Evolutionary conservation across 257 asterid genomes (phyloP).

Genomic region (Handroanthus guayacan): DNA sequence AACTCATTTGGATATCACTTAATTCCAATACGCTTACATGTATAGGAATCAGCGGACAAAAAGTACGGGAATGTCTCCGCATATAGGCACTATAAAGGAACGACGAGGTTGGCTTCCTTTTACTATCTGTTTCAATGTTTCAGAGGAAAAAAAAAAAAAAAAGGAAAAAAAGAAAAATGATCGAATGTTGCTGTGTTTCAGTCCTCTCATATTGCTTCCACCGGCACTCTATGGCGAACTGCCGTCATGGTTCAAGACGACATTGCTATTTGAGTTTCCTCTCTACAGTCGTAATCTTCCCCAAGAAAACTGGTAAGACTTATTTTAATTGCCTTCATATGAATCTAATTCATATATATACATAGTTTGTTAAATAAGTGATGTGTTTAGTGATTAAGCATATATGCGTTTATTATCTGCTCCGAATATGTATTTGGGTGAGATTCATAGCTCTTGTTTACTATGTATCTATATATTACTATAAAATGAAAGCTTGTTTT

Average conservation of each 20-base stretch:
- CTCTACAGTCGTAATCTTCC: constrained; percentile 80
- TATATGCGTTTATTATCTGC: neutral
- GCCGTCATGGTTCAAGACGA: constrained; percentile 76
- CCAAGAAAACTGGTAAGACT: constrained; percentile 71
- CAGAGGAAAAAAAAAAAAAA: neutral
- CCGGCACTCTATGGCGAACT: constrained; percentile 72
- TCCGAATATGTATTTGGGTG: neutral
- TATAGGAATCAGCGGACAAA: constrained; percentile 84
- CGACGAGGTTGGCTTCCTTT: constrained; percentile 69
- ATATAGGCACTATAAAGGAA: constrained; percentile 73
- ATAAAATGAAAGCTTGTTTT: no score
- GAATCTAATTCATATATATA: neutral
- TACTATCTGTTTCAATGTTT: neutral
- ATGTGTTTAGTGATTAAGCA: neutral
- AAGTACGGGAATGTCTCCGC: constrained; percentile 68
- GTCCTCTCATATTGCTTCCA: constrained; percentile 94
- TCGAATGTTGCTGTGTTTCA: constrained; percentile 46
- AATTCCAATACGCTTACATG: constrained; percentile 18
- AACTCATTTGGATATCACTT: neutral
- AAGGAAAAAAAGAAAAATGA: neutral
- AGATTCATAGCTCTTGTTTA: no score
- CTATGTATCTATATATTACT: no score
- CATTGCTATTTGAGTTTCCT: constrained; percentile 86
- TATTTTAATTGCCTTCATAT: neutral
- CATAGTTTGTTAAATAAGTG: neutral